Base-by-base conservation (phyloP, 345 rosid genomes). In the Hibiscus syriacus region DNA sequence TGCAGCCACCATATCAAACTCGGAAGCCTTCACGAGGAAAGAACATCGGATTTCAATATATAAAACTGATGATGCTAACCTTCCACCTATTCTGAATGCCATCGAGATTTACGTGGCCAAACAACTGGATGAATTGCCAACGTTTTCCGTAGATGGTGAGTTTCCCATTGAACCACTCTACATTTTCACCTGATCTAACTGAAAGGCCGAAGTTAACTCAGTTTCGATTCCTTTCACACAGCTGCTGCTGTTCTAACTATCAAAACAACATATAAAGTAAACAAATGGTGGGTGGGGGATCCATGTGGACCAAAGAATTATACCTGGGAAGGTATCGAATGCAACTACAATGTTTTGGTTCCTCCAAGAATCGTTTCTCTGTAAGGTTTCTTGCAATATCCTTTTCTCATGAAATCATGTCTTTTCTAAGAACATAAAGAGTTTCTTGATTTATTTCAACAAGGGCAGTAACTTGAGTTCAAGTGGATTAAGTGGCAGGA, bases 261-360 rank as follows among this genome's bases (percentile, higher is more conserved):
- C 70, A 81, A 68, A 50, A 58, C 76, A 32, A 43, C 63, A 0
- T 83, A 79, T 62, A 74, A 73, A 67, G 75, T 81, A 59, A 78
- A 52, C 13, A 77, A 75, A 41, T 56, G 58, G 14, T 86, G 85
- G 91, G 78, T 62, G 39, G 88, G 91, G 50, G 91, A 86, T 78
- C 88, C 88, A 58, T 82, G 88, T 70, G 67, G 73, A 16, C 91
- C 88, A 46, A 73, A 61, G 49, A 73, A 26, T 12, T 86, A 64
- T 66, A 55, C 68, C 49, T 84, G 87, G 88, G 82, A 82, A 45
- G 83, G 91, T 72, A 23, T 86, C 22, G 56, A 55, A 66, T 86
- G 87, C 76, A 79, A 64, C 68, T 70, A 48, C 50, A 74, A 38
- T 41, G 61, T 12, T 66, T 67, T 69, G 20, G 52, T 55, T 26